These are phyloP conservation scores for Clarireedia monteithiana DNA, from an alignment of 2,329 filamentous ascomycete genomes.

Conservation along the genomic window DNA sequence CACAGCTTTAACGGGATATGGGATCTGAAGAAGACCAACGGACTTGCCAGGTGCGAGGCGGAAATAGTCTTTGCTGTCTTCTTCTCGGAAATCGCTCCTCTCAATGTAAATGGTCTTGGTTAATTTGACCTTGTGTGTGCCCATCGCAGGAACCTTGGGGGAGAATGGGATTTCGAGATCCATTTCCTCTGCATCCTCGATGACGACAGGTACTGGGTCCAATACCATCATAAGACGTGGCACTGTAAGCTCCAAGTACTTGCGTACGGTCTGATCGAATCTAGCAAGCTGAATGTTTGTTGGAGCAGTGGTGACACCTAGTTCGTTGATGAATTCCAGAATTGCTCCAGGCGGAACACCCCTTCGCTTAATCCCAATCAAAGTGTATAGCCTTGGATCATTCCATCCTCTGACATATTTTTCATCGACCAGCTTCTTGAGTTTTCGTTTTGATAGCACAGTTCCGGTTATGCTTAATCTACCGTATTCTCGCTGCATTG, in stretches of 20 bases:
- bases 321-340: constrained; percentile 81
- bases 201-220: constrained; percentile 74
- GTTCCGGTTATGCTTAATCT: constrained; percentile 76
- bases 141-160: constrained; percentile 66
- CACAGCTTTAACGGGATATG: constrained; percentile 60
- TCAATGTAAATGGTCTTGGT: constrained; percentile 83
- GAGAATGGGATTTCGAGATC: constrained; percentile 71
- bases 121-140: constrained; percentile 52
- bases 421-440: constrained; percentile 69
- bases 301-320: constrained; percentile 78
- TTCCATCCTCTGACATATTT: constrained; percentile 83
- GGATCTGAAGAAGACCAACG: constrained; percentile 65
- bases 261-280: constrained; percentile 80
- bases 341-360: constrained; percentile 85
- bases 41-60: constrained; percentile 67
- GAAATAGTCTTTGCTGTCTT: constrained; percentile 67
- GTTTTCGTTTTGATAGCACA: constrained; percentile 78
- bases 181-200: constrained; percentile 68
- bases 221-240: constrained; percentile 85
- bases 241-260: constrained; percentile 80
- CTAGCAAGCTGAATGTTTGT: constrained; percentile 72
- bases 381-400: constrained; percentile 81
- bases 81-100: constrained; percentile 67
- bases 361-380: constrained; percentile 74
- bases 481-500: constrained; percentile 87